Evolutionary conservation across 257 asterid genomes (phyloP).

Genomic region (Marsdenia floribunda): DNA sequence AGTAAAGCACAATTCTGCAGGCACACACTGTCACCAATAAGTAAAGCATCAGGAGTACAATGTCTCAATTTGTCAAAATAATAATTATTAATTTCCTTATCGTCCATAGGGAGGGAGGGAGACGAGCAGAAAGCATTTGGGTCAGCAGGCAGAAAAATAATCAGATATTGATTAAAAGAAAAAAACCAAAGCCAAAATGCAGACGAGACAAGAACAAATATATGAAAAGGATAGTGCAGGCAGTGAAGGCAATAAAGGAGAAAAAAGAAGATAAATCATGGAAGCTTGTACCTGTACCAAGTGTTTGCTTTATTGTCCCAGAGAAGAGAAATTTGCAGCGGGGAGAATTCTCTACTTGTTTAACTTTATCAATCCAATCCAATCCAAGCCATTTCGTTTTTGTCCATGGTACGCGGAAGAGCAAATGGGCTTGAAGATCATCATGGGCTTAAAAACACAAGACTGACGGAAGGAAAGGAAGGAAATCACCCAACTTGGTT

Average conservation of each 20-base stretch:
- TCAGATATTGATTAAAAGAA: too few relatives aligned
- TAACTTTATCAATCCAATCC: too few relatives aligned
- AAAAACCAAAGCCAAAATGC: too few relatives aligned
- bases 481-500: too few relatives aligned
- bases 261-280: not conserved
- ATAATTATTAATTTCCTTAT: not conserved
- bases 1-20: not conserved
- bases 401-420: too few relatives aligned
- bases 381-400: too few relatives aligned
- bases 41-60: not conserved
- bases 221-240: not conserved
- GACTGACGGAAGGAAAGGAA: too few relatives aligned
- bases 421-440: too few relatives aligned
- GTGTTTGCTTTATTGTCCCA: conserved; percentile 5
- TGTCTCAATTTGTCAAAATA: not conserved
- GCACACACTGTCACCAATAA: not conserved
- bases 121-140: not conserved
- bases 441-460: too few relatives aligned
- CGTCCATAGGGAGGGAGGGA: too few relatives aligned
- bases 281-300: not conserved
- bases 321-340: not conserved
- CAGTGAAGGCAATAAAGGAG: not conserved
- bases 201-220: not conserved
- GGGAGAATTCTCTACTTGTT: not conserved
- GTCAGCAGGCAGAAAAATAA: not conserved